phyloP scores from a whole-genome alignment of 2,329 filamentous ascomycete species.

The Diaporthe amygdali region DNA sequence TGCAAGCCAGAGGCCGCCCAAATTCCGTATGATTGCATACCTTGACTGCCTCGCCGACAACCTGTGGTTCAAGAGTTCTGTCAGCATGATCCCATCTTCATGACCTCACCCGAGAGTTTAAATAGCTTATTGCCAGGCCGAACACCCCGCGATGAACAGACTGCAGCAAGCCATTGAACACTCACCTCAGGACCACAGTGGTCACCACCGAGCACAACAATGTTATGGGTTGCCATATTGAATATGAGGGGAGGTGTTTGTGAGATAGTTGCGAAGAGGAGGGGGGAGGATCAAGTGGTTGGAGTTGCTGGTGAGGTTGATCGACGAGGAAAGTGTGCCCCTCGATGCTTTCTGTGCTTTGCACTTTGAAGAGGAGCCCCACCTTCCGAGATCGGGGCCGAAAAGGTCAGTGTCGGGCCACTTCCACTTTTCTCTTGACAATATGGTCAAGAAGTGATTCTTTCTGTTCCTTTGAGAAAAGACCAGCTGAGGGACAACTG shows the following conservation, averaged over 20 bases:
- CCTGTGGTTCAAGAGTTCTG: conserved; percentile 51
- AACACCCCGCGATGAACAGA: not conserved
- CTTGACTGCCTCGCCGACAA: conserved; percentile 85
- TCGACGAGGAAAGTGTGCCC: conserved; percentile 17
- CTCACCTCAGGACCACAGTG: conserved; percentile 85
- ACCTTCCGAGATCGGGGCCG: conserved; percentile 25
- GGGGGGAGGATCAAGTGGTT: not conserved
- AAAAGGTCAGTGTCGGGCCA: not conserved
- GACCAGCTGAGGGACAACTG: not conserved
- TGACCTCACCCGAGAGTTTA: not conserved
- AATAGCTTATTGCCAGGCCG: not conserved
- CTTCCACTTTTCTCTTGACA: conserved; percentile 5
- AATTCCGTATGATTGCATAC: conserved; percentile 51
- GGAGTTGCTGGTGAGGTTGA: not conserved
- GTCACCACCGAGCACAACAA: conserved; percentile 83
- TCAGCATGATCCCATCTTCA: not conserved
- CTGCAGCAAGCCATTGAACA: not conserved
- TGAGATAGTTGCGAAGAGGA: not conserved
- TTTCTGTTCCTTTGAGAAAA: not conserved
- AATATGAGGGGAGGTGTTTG: not conserved
- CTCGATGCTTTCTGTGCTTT: conserved; percentile 5
- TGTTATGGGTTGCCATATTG: conserved; percentile 73
- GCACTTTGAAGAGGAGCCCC: conserved; percentile 11
- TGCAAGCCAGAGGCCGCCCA: not conserved
- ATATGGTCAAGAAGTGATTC: not conserved